Percentiles rank a stretch among this genome's conserved stretches.
These are phyloP conservation scores for Neonectria coccinea DNA, from an alignment of 2,329 filamentous ascomycete genomes.

Conservation along the genomic window DNA sequence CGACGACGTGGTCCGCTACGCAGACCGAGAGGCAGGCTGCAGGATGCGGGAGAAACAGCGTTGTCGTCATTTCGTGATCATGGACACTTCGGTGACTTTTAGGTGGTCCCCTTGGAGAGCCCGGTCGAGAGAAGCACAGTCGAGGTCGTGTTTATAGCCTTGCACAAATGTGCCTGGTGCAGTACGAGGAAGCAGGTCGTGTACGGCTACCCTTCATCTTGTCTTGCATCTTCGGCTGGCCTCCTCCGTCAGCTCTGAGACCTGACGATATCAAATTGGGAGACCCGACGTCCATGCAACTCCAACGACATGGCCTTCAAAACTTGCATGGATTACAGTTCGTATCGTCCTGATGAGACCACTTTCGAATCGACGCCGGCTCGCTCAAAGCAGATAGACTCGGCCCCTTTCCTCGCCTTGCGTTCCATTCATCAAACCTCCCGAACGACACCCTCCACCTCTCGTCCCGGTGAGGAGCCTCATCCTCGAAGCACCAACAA, in stretches of 20 bases:
- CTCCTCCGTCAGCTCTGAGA: not conserved
- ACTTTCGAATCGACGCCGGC: conserved; percentile 17
- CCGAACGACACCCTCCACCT: not conserved
- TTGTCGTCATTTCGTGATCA: conserved; percentile 16
- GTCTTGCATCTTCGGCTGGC: not conserved
- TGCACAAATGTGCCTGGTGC: conserved; percentile 16
- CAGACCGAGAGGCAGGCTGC: conserved; percentile 27
- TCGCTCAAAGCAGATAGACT: conserved; percentile 31
- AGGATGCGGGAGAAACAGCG: conserved; percentile 2
- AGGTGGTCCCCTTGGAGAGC: not conserved
- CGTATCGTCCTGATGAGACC: conserved; percentile 34
- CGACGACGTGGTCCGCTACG: conserved; percentile 11
- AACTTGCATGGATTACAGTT: not conserved
- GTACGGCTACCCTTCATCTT: not conserved
- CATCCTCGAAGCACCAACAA: conserved; percentile 28
- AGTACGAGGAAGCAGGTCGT: not conserved
- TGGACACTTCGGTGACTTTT: not conserved
- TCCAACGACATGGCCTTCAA: not conserved
- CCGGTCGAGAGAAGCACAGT: conserved; percentile 18
- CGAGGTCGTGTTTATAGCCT: conserved; percentile 28
- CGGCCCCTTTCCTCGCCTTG: conserved; percentile 6
- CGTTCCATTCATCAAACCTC: not conserved
- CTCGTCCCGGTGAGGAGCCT: conserved; percentile 10
- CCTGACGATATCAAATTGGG: not conserved
- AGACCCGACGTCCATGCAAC: conserved; percentile 1